These are phyloP conservation scores for Phytophthora aleatoria DNA, from an alignment of 352 stramenopile genomes.

Conservation along the genomic window DNA sequence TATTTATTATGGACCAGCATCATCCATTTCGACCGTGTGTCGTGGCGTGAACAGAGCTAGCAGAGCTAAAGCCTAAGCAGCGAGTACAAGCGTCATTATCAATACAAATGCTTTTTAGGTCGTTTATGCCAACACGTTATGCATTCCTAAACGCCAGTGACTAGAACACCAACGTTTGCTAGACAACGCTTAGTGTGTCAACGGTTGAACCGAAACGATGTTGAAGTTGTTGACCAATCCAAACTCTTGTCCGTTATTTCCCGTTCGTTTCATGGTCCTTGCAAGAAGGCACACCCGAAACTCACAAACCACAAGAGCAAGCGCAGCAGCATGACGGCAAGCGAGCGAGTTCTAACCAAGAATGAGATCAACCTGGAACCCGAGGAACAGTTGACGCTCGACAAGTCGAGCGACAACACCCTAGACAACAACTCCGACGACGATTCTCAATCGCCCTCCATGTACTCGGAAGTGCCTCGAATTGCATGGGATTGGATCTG, in stretches of 20 bases:
- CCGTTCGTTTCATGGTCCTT: conserved; percentile 15
- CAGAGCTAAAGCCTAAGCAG: conserved; percentile 23
- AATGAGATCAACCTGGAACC: neutral
- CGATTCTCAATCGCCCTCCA: neutral
- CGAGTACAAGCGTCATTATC: conserved; percentile 26
- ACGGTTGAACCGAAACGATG: neutral
- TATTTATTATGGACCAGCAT: conserved; percentile 46
- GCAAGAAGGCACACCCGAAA: neutral
- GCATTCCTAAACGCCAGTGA: no score
- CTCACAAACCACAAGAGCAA: neutral
- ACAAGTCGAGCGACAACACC: neutral
- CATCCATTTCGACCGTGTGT: conserved; percentile 24
- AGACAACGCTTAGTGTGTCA: no score
- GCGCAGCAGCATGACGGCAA: conserved; percentile 6
- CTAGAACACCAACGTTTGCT: no score
- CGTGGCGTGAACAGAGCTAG: conserved; percentile 27
- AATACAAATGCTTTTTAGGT: conserved; percentile 20
- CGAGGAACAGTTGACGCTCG: neutral
- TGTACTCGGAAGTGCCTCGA: conserved; percentile 23
- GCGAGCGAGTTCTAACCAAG: neutral
- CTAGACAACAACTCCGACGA: conserved; percentile 13
- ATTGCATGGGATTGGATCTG: conserved; percentile 66
- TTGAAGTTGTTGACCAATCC: neutral
- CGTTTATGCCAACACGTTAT: neutral
- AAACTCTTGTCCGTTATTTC: conserved; percentile 3